A percentile compares a stretch with the other conserved stretches of the same genome.
Evolutionary conservation across 208 protist species (phyloP).

Genomic region (Crithidia fasciculata): DNA sequence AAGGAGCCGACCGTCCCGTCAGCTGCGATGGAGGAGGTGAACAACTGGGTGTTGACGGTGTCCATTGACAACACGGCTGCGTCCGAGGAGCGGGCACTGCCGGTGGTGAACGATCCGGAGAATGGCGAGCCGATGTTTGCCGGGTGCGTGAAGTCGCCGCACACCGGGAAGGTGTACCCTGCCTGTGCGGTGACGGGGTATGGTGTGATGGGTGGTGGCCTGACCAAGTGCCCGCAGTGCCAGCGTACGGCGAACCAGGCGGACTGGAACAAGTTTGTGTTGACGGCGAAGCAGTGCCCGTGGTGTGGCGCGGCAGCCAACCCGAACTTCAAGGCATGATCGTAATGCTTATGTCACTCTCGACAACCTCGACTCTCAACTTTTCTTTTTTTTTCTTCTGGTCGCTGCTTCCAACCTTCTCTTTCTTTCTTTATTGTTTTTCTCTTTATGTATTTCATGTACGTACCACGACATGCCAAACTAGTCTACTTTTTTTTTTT

Average conservation of each 20-base stretch:
- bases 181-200: constrained; percentile 93
- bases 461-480: not conserved
- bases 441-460: not conserved
- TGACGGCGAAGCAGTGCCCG: constrained; percentile 83
- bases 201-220: constrained; percentile 71
- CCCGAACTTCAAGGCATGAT: constrained; percentile 69
- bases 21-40: constrained; percentile 79
- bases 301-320: constrained; percentile 80
- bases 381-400: not conserved
- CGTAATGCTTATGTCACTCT: too few species aligned
- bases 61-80: constrained; percentile 82
- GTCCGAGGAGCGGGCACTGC: constrained; percentile 52
- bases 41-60: constrained; percentile 92
- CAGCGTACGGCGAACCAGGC: constrained; percentile 86
- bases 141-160: constrained; percentile 73
- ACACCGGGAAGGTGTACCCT: constrained; percentile 71
- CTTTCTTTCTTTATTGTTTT: not conserved
- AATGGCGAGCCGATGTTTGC: constrained; percentile 82
- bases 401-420: not conserved
- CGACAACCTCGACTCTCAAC: not conserved
- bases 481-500: too few species aligned
- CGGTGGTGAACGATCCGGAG: constrained; percentile 69
- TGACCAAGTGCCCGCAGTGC: constrained; percentile 77
- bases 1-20: constrained; percentile 51
- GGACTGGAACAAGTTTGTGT: constrained; percentile 92